Conservation (phyloP, 2,329 filamentous ascomycete species). For the Neofusicoccum laricinum region DNA sequence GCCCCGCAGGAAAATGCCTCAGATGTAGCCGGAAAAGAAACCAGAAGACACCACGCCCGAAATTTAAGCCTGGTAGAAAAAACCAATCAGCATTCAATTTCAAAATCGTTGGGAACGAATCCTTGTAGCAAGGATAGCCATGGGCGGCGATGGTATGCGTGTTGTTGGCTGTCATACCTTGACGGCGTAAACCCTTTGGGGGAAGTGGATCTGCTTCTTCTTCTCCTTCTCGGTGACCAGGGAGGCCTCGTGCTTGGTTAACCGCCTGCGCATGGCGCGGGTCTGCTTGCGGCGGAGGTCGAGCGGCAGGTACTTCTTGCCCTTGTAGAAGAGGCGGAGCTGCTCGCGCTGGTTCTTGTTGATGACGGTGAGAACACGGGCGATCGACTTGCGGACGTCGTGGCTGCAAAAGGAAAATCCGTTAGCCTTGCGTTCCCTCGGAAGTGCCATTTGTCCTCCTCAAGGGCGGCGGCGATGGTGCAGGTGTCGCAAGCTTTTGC, state of each 20-base stretch:
- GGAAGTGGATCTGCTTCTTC: constrained; percentile 96
- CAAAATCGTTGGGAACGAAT: not conserved
- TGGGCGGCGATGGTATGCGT: not conserved
- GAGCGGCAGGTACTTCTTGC: constrained; percentile 98
- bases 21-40: constrained; percentile 17
- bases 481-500: not conserved
- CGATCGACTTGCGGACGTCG: constrained; percentile 99
- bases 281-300: constrained; percentile 99
- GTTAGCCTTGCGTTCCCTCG: constrained; percentile 11
- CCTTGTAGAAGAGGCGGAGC: constrained; percentile 99
- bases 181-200: constrained; percentile 97
- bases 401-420: constrained; percentile 59
- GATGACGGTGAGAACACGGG: constrained; percentile 97
- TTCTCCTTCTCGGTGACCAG: constrained; percentile 88
- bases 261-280: constrained; percentile 91
- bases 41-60: constrained; percentile 12
- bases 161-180: constrained; percentile 62
- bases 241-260: constrained; percentile 86
- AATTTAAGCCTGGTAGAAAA: constrained; percentile 8
- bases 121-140: no score
- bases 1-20: constrained; percentile 17
- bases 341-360: constrained; percentile 99
- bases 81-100: not conserved
- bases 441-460: not conserved
- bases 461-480: not conserved